phyloP scores from a whole-genome alignment of 164 flowering plant genomes.

The Malania oleifera region DNA sequence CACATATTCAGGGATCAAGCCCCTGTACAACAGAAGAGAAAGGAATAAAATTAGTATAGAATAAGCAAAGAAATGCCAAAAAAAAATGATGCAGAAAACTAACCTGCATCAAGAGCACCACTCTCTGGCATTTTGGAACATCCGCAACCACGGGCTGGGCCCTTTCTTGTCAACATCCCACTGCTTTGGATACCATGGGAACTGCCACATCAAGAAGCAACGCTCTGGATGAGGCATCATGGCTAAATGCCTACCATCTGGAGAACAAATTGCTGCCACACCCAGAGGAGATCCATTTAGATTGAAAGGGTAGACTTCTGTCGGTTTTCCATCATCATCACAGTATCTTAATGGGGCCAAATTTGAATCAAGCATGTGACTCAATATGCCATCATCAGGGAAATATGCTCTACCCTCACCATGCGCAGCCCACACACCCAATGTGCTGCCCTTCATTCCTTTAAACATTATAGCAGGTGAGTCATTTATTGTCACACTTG shows the following conservation, averaged over 20 bases:
- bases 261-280: slow-evolving; percentile 84
- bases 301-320: slow-evolving; percentile 83
- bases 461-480: slow-evolving; percentile 85
- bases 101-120: slow-evolving; percentile 53
- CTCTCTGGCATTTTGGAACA: slow-evolving; percentile 94
- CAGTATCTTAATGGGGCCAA: slow-evolving; percentile 86
- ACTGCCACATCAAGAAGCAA: slow-evolving; percentile 97
- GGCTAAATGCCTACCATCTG: slow-evolving; percentile 93
- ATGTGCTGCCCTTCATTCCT: slow-evolving; percentile 90
- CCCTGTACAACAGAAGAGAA: background rate
- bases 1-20: background rate
- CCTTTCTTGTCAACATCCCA: slow-evolving; percentile 79
- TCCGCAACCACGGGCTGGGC: slow-evolving; percentile 84
- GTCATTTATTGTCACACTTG: slow-evolving; percentile 72
- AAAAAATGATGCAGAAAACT: background rate
- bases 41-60: background rate
- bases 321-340: slow-evolving; percentile 72
- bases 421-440: slow-evolving; percentile 98
- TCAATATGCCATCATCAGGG: slow-evolving; percentile 60
- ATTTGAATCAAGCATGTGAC: slow-evolving; percentile 38
- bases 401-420: slow-evolving; percentile 97
- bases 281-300: slow-evolving; percentile 91
- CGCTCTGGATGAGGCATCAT: slow-evolving; percentile 99
- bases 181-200: slow-evolving; percentile 85
- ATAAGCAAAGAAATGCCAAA: background rate